These are phyloP conservation scores for Malania oleifera DNA, from an alignment of 164 flowering plant species.

Conservation along the genomic window DNA sequence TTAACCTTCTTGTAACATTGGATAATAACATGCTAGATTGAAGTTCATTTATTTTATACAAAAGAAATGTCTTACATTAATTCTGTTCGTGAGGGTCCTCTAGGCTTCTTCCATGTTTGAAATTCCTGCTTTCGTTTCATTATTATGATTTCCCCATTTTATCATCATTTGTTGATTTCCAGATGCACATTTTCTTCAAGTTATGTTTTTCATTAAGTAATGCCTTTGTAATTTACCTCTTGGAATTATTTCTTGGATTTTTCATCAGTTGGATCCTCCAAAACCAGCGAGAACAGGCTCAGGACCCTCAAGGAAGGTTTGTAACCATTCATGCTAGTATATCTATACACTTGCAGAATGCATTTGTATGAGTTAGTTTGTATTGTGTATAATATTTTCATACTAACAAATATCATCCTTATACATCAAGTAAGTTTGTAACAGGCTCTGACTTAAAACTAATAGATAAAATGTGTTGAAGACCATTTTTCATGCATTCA, in stretches of 20 bases:
- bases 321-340: constrained; percentile 5
- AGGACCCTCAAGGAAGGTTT: constrained; percentile 65
- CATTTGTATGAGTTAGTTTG: not conserved
- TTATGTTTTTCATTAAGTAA: not conserved
- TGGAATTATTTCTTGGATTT: constrained; percentile 7
- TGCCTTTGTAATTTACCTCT: not conserved
- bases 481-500: too few relatives aligned
- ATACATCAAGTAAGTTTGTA: too few relatives aligned
- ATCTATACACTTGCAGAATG: not conserved
- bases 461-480: too few relatives aligned
- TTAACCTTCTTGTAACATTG: not conserved
- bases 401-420: too few relatives aligned
- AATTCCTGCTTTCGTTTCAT: not conserved
- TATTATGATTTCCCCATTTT: not conserved
- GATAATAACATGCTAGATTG: not conserved
- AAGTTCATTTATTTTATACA: not conserved
- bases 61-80: not conserved
- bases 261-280: constrained; percentile 50
- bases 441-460: too few relatives aligned
- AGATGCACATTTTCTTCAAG: not conserved
- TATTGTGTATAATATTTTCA: not conserved
- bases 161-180: not conserved
- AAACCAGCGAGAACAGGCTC: constrained; percentile 46
- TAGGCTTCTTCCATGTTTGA: not conserved
- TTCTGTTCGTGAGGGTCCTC: not conserved